Conservation (phyloP, 257 asterid genomes). For the Scutellaria galericulata region DNA sequence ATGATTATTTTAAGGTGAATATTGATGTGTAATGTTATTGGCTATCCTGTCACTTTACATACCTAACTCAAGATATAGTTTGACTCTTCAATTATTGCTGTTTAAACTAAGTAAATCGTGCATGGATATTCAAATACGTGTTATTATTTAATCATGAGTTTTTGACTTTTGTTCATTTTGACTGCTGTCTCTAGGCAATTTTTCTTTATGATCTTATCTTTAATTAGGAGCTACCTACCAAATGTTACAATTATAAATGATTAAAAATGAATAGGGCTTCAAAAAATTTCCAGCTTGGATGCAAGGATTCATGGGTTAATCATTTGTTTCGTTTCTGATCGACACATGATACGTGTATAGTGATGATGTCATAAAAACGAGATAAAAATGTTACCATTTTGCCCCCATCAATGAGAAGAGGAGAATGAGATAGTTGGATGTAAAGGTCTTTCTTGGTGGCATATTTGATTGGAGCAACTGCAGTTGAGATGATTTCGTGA, state of each 20-base stretch:
- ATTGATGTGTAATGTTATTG: neutral
- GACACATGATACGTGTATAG: too few relatives aligned
- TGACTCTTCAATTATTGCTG: conserved; percentile 24
- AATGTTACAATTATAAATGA: neutral
- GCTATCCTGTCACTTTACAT: neutral
- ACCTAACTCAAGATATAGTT: conserved; percentile 29
- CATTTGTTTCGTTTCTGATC: too few relatives aligned
- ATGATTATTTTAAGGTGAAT: neutral
- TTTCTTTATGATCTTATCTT: neutral
- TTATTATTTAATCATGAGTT: neutral
- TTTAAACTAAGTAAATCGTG: neutral
- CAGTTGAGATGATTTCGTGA: conserved; percentile 48
- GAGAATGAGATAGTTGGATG: conserved; percentile 42
- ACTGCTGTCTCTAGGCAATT: neutral
- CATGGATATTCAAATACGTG: neutral
- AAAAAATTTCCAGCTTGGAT: neutral
- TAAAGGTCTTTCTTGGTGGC: conserved; percentile 54
- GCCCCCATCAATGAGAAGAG: conserved; percentile 51
- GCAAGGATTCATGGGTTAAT: too few relatives aligned
- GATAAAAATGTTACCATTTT: conserved; percentile 44
- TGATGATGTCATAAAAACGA: neutral
- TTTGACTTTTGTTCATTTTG: neutral
- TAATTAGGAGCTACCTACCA: neutral
- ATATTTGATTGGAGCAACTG: conserved; percentile 36
- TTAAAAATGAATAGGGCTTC: neutral